phyloP scores from a whole-genome alignment of 768 basidiomycete species.

The Boletus rubroflammeus region DNA sequence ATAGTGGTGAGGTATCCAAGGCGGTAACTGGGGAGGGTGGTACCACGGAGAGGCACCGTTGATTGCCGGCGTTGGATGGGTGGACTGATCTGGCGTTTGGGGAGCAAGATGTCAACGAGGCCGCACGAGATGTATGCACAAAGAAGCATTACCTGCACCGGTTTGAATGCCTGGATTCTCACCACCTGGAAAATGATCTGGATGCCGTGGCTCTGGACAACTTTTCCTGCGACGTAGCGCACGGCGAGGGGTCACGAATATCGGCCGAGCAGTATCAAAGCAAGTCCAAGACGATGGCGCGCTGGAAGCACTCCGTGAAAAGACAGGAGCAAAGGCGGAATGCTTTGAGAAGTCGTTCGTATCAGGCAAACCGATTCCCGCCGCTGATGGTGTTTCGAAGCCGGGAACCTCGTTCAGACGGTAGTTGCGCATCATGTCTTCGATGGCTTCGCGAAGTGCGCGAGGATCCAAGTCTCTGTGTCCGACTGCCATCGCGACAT shows the following conservation, averaged over 20 bases:
- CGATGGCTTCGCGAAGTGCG: slow-evolving; percentile 17
- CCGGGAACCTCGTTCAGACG: slow-evolving; percentile 18
- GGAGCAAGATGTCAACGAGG: slow-evolving; percentile 4
- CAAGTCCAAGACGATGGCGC: neutral
- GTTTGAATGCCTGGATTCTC: slow-evolving; percentile 21
- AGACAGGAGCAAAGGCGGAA: slow-evolving; percentile 20
- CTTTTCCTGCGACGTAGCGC: slow-evolving; percentile 5
- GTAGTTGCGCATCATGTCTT: slow-evolving; percentile 25
- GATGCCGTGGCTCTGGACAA: neutral
- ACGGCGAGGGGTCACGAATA: slow-evolving; percentile 12
- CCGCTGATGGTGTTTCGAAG: slow-evolving; percentile 2
- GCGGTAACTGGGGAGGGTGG: slow-evolving; percentile 4
- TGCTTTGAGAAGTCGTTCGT: slow-evolving; percentile 12
- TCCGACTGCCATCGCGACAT: slow-evolving; percentile 13
- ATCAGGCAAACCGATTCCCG: slow-evolving; percentile 1
- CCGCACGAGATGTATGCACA: neutral
- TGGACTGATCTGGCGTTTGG: slow-evolving; percentile 6
- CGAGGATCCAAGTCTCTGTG: slow-evolving; percentile 9
- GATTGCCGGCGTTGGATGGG: neutral
- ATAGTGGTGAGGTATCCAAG: slow-evolving; percentile 18
- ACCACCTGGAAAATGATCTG: slow-evolving; percentile 17
- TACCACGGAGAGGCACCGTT: slow-evolving; percentile 1
- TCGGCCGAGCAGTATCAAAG: slow-evolving; percentile 6
- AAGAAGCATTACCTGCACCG: slow-evolving; percentile 13
- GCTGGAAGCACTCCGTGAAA: neutral